Evolutionary conservation across 805 yeast species (phyloP), one percentile per base, ranked within the genome.

Genomic region (Saturnispora halmiae): DNA sequence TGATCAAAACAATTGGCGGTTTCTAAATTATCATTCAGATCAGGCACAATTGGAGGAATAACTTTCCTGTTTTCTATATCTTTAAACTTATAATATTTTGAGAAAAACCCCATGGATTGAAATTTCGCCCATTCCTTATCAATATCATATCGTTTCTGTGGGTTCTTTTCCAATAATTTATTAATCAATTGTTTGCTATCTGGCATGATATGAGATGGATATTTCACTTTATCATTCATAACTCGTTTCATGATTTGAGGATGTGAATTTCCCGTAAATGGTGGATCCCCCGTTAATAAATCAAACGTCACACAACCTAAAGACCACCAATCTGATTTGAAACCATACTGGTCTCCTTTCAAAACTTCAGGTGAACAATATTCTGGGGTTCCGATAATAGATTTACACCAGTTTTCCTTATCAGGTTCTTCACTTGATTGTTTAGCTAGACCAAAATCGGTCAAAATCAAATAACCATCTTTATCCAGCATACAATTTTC

Each of bases 341-440:
- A 75, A 44, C 82, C 86, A 55, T 85, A 86, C 26, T 80, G 77
- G 48, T 77, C 70, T 21, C 94, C 94, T 34, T 73, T 73, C 18
- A 85, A 59, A 27, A 86, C 80, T 56, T 85, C 95, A 4, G 95
- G 95, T 0, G 95, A 94, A 77, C 86, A 80, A 53, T 80, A 81
- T 54, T 81, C 86, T 0, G 87, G 84, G 0, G 90, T 81, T 1
- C 90, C 90, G 32, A 79, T 72, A 45, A 81, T 66, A 7, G 82
- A 73, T 29, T 64, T 73, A 58, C 77, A 77, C 45, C 68, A 60
- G 8, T 59, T 65, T 26, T 45, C 64, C 61, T 53, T 49, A 5
- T 39, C 50, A 15, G 52, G 53, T 37, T 54, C 54, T 7, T 36
- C 33, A 5, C 42, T 35, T 20, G 69, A 64, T 44, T 63, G 66